These are phyloP conservation scores for Botryotinia narcissicola DNA, from an alignment of 2,329 filamentous ascomycete species.

Conservation along the genomic window DNA sequence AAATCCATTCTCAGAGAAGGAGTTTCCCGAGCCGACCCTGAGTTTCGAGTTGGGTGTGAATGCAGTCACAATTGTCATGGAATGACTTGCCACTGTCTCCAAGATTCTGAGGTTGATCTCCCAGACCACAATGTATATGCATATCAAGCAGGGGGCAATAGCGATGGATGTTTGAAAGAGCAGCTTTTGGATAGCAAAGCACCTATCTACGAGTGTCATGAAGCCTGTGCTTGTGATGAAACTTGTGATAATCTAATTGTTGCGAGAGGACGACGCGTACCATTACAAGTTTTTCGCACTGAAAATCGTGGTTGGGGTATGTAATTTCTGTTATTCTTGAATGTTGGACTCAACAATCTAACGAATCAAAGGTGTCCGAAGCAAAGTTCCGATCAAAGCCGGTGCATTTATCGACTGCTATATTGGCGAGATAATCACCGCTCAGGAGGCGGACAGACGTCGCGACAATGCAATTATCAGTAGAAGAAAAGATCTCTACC, in stretches of 20 bases:
- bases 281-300: constrained; percentile 76
- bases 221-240: constrained; percentile 61
- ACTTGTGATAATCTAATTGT: constrained; percentile 74
- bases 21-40: constrained; percentile 57
- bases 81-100: constrained; percentile 63
- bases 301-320: constrained; percentile 72
- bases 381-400: constrained; percentile 59
- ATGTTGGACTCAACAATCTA: constrained; percentile 7
- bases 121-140: constrained; percentile 40
- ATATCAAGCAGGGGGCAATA: constrained; percentile 52
- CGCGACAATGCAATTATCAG: constrained; percentile 55
- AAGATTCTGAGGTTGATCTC: constrained; percentile 48
- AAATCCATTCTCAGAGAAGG: constrained; percentile 57
- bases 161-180: constrained; percentile 52
- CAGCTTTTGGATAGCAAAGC: constrained; percentile 52
- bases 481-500: constrained; percentile 70
- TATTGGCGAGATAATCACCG: constrained; percentile 67
- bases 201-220: constrained; percentile 79
- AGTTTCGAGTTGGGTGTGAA: constrained; percentile 66
- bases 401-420: constrained; percentile 82
- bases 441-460: constrained; percentile 61
- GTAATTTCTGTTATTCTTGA: constrained; percentile 26
- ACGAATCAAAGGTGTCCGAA: constrained; percentile 55
- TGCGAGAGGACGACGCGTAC: constrained; percentile 67
- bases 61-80: constrained; percentile 68